Conservation (phyloP, 2,329 filamentous ascomycete species). For the Paramyrothecium sp. region DNA sequence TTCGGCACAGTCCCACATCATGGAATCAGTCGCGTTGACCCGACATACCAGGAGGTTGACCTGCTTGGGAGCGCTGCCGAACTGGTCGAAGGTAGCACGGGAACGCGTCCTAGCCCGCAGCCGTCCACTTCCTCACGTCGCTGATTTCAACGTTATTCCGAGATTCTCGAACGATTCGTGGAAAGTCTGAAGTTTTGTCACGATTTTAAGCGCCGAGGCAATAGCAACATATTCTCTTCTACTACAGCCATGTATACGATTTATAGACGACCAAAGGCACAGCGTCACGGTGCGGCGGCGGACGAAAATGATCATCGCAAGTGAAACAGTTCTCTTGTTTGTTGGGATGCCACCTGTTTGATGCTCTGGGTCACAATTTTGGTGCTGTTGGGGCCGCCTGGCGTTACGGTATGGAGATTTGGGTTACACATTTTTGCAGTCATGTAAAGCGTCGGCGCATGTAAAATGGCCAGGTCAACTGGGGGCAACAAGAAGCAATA, state of each 20-base stretch:
- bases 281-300: background rate
- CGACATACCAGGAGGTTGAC: slow-evolving; percentile 39
- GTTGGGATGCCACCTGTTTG: too few species aligned
- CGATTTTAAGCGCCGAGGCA: background rate
- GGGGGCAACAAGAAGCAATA: too few species aligned
- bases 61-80: slow-evolving; percentile 56
- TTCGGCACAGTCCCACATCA: slow-evolving; percentile 59
- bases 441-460: too few species aligned
- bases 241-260: slow-evolving; percentile 17
- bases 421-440: too few species aligned
- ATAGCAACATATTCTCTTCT: slow-evolving; percentile 15
- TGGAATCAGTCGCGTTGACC: slow-evolving; percentile 54
- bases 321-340: too few species aligned
- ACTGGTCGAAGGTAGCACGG: slow-evolving; percentile 41
- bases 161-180: too few species aligned
- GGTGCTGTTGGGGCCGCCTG: too few species aligned
- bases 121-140: background rate
- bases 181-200: too few species aligned
- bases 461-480: too few species aligned
- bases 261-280: slow-evolving; percentile 18
- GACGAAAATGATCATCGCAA: too few species aligned
- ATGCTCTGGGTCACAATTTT: too few species aligned
- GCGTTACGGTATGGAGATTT: too few species aligned
- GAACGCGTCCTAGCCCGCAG: background rate
- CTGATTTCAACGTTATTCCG: background rate